Evolutionary conservation across 2,329 filamentous ascomycete genomes (phyloP), one percentile per base, ranked within the genome.

Genomic region (Scedosporium boydii): DNA sequence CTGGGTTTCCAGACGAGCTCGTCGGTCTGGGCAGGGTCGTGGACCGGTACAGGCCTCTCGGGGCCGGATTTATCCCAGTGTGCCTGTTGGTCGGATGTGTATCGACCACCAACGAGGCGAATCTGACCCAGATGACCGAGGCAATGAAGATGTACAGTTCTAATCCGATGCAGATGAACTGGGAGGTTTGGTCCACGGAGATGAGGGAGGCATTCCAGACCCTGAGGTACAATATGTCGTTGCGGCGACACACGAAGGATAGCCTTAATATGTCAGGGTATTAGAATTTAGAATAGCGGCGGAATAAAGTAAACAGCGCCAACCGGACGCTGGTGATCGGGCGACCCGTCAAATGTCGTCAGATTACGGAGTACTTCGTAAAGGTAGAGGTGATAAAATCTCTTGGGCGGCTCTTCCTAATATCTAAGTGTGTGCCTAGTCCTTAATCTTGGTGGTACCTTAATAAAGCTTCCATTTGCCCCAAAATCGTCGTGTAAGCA

Each of bases 21-120:
- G 62, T 71, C 6, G 60, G 60, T 9, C 59, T 72, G 10, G 68
- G 68, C 2, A 61, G 69, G 16, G 58, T 63, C 10, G 67, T 68
- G 1, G 29, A 59, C 14, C 46, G 59, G 12, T 68, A 69, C 55
- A 58, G 69, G 6, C 71, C 72, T 4, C 55, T 73, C 1, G 72
- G 69, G 1, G 67, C 71, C 6, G 67, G 67, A 34, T 69, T 70
- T 23, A 66, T 71, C 29, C 68, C 70, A 4, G 60, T 69, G 1
- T 68, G 65, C 10, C 63, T 73, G 2, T 56, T 70, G 7, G 62
- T 68, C 1, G 71, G 67, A 0, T 71, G 68, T 68, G 65, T 67
- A 0, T 63, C 66, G 23, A 66, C 67, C 2, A 70, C 70, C 3
- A 76, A 78, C 12, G 18, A 38, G 2, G 58, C 44, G 9, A 26